Evolutionary conservation across 23 red algal genomes (phyloP).

Genomic region (Gracilaria gracilis): DNA sequence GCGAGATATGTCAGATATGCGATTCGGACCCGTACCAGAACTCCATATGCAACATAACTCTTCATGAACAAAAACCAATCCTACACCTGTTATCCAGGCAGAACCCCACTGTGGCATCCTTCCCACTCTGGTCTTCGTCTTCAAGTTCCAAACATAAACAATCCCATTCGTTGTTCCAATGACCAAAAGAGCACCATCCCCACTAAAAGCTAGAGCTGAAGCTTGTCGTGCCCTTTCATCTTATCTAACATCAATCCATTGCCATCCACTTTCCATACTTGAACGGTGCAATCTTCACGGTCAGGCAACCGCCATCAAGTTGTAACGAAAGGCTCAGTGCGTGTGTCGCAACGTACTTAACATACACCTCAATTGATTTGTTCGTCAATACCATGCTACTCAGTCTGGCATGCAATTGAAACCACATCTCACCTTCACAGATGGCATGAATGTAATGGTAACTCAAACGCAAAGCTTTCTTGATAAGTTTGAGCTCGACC

Average conservation of each 20-base stretch:
- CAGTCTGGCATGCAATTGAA: constrained; percentile 13
- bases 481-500: background rate
- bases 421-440: background rate
- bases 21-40: background rate
- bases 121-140: background rate
- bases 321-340: background rate
- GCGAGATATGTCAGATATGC: background rate
- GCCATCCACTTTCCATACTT: constrained; percentile 1
- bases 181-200: background rate
- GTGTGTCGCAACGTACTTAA: constrained; percentile 3
- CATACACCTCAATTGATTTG: background rate
- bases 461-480: constrained; percentile 17
- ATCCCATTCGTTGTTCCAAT: background rate
- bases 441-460: constrained; percentile 11
- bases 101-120: background rate
- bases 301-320: constrained; percentile 13
- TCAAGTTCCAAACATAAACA: constrained; percentile 21
- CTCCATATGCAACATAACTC: constrained; percentile 16
- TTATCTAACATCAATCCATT: background rate
- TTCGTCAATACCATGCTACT: background rate
- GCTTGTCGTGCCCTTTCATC: background rate
- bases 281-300: background rate
- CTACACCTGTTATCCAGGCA: constrained; percentile 14
- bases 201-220: background rate
- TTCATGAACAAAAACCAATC: background rate